A percentile compares a stretch with the other conserved stretches of the same genome.
These are phyloP conservation scores for Radiomyces spectabilis DNA, from an alignment of 192 early-diverging fungal genomes.

Conservation along the genomic window DNA sequence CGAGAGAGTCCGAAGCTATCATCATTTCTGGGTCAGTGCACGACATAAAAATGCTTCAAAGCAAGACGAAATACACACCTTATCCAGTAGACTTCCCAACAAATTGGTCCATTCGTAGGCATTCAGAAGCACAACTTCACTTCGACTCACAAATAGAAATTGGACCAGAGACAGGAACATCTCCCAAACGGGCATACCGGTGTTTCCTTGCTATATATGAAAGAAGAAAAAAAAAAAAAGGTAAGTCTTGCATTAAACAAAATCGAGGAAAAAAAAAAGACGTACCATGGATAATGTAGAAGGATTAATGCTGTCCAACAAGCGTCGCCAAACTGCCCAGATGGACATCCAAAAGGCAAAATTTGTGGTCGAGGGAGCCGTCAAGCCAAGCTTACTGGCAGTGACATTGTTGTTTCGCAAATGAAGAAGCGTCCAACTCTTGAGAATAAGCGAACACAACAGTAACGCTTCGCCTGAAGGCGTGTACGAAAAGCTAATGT, in stretches of 20 bases:
- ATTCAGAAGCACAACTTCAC: conserved; percentile 24
- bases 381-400: no score
- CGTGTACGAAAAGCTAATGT: conserved; percentile 29
- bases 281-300: conserved; percentile 5
- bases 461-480: conserved; percentile 25
- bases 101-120: conserved; percentile 32
- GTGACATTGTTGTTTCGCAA: no score
- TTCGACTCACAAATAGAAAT: conserved; percentile 25
- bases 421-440: conserved; percentile 32
- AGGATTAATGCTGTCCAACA: conserved; percentile 7
- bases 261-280: neutral
- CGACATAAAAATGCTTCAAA: no score
- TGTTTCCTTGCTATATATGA: conserved; percentile 6
- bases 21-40: no score
- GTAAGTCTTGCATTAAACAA: neutral
- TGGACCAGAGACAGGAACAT: conserved; percentile 31
- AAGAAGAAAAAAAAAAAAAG: neutral
- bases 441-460: conserved; percentile 32
- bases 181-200: conserved; percentile 21
- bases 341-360: conserved; percentile 16
- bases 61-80: no score
- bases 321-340: conserved; percentile 9
- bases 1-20: no score
- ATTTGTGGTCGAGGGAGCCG: no score
- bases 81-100: conserved; percentile 18